phyloP scores from a whole-genome alignment of 768 basidiomycete species.

The Trametes punicea region DNA sequence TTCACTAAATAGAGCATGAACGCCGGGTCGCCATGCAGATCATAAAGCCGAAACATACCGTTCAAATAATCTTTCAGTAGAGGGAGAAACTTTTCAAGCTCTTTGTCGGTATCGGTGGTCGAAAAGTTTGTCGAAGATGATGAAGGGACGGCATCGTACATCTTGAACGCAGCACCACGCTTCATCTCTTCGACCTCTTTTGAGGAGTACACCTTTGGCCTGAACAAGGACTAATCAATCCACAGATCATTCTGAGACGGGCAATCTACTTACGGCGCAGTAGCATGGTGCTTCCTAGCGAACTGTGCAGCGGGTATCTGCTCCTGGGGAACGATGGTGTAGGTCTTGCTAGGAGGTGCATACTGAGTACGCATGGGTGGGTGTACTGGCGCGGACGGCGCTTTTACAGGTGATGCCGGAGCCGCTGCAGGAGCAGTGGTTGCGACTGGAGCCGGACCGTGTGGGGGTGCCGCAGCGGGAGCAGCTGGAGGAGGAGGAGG shows the following conservation, averaged over 20 bases:
- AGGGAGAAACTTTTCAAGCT: constrained; percentile 76
- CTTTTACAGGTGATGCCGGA: neutral
- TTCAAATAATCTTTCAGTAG: constrained; percentile 74
- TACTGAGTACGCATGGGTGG: neutral
- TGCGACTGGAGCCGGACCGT: neutral
- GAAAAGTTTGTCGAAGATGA: constrained; percentile 6
- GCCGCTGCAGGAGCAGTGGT: neutral
- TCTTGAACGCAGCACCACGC: constrained; percentile 44
- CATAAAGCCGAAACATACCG: constrained; percentile 36
- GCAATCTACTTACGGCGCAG: constrained; percentile 26
- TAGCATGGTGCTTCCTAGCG: constrained; percentile 9
- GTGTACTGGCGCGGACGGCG: neutral
- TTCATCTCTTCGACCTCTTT: constrained; percentile 41
- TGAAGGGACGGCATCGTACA: constrained; percentile 67
- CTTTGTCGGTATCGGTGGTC: constrained; percentile 39
- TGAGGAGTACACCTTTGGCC: constrained; percentile 53
- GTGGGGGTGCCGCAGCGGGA: constrained; percentile 2
- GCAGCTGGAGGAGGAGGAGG: neutral
- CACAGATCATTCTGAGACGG: neutral
- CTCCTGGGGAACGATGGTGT: constrained; percentile 25
- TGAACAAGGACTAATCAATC: constrained; percentile 23
- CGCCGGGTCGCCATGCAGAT: neutral
- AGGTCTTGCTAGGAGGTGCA: constrained; percentile 18
- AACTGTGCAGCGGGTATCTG: neutral
- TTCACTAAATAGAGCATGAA: constrained; percentile 26